These are phyloP conservation scores for Onygena corvina DNA, from an alignment of 2,329 filamentous ascomycete species.

Conservation along the genomic window DNA sequence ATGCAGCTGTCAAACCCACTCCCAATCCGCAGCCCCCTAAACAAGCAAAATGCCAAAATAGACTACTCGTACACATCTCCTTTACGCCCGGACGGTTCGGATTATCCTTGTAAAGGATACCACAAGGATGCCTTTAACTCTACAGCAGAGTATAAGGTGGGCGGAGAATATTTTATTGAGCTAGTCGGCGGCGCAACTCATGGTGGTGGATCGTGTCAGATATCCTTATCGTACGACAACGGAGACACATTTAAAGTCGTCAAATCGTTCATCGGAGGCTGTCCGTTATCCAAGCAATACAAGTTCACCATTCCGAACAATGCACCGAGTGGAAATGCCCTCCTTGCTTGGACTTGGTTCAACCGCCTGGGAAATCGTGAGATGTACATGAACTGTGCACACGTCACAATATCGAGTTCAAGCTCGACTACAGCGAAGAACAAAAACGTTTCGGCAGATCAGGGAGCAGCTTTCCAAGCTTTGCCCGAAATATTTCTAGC, in stretches of 20 bases:
- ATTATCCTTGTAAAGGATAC: conserved; percentile 70
- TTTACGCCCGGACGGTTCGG: conserved; percentile 44
- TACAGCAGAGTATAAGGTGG: conserved; percentile 51
- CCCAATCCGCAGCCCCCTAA: conserved; percentile 41
- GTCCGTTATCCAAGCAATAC: conserved; percentile 43
- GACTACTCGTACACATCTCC: conserved; percentile 65
- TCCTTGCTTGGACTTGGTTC: conserved; percentile 70
- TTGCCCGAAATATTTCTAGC: conserved; percentile 13
- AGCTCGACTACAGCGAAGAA: not conserved
- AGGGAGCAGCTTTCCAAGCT: conserved; percentile 6
- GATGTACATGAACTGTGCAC: conserved; percentile 69
- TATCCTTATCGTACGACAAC: conserved; percentile 61
- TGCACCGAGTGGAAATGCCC: conserved; percentile 46
- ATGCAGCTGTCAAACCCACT: conserved; percentile 47
- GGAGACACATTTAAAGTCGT: conserved; percentile 59
- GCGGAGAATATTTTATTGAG: conserved; percentile 51
- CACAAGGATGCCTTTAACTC: conserved; percentile 42
- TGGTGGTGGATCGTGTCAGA: conserved; percentile 63
- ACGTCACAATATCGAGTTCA: conserved; percentile 46
- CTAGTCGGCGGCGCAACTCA: conserved; percentile 53
- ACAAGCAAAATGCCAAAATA: conserved; percentile 37
- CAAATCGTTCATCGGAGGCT: conserved; percentile 49
- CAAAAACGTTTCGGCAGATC: not conserved
- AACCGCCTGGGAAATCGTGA: conserved; percentile 46
- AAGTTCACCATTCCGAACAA: conserved; percentile 56